A percentile compares a stretch with the other conserved stretches of the same genome.
Conservation (phyloP, 106 monocot genomes). For the Narthecium ossifragum region DNA sequence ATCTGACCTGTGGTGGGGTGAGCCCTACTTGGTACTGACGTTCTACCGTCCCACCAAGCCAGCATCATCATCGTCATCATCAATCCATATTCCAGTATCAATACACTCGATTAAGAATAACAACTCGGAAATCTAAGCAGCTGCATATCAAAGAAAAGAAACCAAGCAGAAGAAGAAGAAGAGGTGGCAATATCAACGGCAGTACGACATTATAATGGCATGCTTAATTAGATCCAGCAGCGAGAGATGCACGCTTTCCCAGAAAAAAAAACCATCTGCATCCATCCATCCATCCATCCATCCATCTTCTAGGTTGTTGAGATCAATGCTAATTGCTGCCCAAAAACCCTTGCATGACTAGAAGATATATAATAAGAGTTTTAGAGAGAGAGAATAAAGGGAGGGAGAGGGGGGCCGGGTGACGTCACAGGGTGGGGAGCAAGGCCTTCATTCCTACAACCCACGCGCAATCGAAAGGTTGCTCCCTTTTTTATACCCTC, state of each 20-base stretch:
- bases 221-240: slow-evolving; percentile 1
- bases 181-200: slow-evolving; percentile 7
- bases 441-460: slow-evolving; percentile 35
- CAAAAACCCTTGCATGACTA: slow-evolving; percentile 12
- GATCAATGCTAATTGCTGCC: too few species aligned
- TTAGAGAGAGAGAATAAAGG: neutral
- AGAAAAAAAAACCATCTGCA: slow-evolving; percentile 1
- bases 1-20: too few species aligned
- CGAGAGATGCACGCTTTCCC: slow-evolving; percentile 10
- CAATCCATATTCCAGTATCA: too few species aligned
- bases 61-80: slow-evolving; percentile 15
- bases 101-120: too few species aligned
- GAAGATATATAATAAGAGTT: neutral
- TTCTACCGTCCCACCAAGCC: slow-evolving; percentile 8
- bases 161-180: slow-evolving; percentile 1
- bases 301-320: too few species aligned
- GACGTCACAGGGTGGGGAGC: slow-evolving; percentile 33
- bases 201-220: neutral
- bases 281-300: slow-evolving; percentile 16
- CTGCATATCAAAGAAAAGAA: too few species aligned
- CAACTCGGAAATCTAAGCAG: too few species aligned
- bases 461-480: slow-evolving; percentile 45
- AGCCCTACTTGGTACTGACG: neutral
- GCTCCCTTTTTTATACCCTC: slow-evolving; percentile 26
- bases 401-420: slow-evolving; percentile 5